A percentile compares a stretch with the other conserved stretches of the same genome.
phyloP scores from a whole-genome alignment of 2,329 filamentous ascomycete genomes.

The Aspergillus neoniger region DNA sequence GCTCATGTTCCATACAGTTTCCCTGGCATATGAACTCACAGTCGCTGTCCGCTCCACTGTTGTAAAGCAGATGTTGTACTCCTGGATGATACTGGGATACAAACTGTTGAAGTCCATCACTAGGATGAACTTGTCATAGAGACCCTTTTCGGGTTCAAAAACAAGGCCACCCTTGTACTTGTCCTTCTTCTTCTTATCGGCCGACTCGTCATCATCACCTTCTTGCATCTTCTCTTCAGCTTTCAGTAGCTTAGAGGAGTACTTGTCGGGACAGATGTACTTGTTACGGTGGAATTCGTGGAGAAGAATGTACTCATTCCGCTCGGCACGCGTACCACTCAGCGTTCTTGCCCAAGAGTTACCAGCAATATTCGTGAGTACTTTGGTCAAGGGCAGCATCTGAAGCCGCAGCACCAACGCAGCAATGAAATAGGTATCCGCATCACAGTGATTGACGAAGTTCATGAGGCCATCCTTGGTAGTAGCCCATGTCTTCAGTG shows the following conservation, averaged over 20 bases:
- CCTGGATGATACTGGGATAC: slow-evolving; percentile 98
- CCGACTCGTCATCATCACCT: slow-evolving; percentile 64
- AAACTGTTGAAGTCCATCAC: slow-evolving; percentile 99
- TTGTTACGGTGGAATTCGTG: slow-evolving; percentile 97
- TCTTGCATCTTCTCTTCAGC: slow-evolving; percentile 69
- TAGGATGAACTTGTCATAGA: slow-evolving; percentile 97
- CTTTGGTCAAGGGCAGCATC: slow-evolving; percentile 89
- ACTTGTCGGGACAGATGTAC: slow-evolving; percentile 97
- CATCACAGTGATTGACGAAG: slow-evolving; percentile 89
- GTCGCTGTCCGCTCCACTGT: slow-evolving; percentile 79
- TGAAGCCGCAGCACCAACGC: slow-evolving; percentile 86
- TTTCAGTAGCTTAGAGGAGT: slow-evolving; percentile 74
- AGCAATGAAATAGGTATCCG: slow-evolving; percentile 94
- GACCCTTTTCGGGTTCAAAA: slow-evolving; percentile 94
- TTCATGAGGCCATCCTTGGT: slow-evolving; percentile 86
- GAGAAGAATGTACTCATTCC: slow-evolving; percentile 98
- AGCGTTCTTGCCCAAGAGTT: slow-evolving; percentile 98
- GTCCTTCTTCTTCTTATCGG: slow-evolving; percentile 91
- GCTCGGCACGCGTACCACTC: slow-evolving; percentile 92
- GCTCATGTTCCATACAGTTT: neutral
- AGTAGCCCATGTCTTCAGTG: slow-evolving; percentile 81
- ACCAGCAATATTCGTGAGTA: slow-evolving; percentile 91
- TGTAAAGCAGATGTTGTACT: slow-evolving; percentile 99
- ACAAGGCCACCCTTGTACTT: slow-evolving; percentile 99
- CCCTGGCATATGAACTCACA: slow-evolving; percentile 52